Evolutionary conservation across 1,284 basidiomycete genomes (phyloP).

Genomic region (Hortiboletus rubellus): DNA sequence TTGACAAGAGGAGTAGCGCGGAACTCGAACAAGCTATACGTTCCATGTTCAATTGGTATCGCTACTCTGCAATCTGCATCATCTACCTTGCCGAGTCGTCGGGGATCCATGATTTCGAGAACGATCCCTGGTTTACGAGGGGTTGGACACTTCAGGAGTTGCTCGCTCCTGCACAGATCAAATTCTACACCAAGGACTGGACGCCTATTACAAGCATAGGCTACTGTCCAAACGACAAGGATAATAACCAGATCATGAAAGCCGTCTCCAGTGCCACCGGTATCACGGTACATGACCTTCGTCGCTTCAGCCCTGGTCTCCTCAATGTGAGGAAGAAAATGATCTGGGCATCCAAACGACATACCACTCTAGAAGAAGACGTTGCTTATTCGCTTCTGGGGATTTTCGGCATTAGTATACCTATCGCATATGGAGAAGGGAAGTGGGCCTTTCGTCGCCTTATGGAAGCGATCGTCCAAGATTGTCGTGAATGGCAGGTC

Average conservation of each 20-base stretch:
- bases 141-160: constrained; percentile 5
- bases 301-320: constrained; percentile 5
- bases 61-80: background rate
- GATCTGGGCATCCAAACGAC: constrained; percentile 7
- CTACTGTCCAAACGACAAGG: constrained; percentile 1
- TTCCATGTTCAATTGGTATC: constrained; percentile 8
- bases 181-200: constrained; percentile 6
- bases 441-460: constrained; percentile 7
- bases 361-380: constrained; percentile 2
- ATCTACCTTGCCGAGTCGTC: background rate
- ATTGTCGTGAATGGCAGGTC: constrained; percentile 8
- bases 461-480: constrained; percentile 5
- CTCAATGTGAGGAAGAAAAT: constrained; percentile 6
- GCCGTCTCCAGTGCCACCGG: background rate
- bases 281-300: background rate
- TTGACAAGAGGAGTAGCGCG: background rate
- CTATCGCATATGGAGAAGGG: constrained; percentile 6
- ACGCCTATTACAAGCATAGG: background rate
- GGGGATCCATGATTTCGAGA: background rate
- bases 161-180: constrained; percentile 1
- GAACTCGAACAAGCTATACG: constrained; percentile 5
- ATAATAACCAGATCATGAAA: background rate
- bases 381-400: constrained; percentile 5
- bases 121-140: constrained; percentile 1
- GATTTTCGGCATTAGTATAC: constrained; percentile 8